A percentile compares a stretch with the other conserved stretches of the same genome.
These are phyloP conservation scores for Flueggea neowawraea DNA, from an alignment of 441 rosid species.

Conservation along the genomic window DNA sequence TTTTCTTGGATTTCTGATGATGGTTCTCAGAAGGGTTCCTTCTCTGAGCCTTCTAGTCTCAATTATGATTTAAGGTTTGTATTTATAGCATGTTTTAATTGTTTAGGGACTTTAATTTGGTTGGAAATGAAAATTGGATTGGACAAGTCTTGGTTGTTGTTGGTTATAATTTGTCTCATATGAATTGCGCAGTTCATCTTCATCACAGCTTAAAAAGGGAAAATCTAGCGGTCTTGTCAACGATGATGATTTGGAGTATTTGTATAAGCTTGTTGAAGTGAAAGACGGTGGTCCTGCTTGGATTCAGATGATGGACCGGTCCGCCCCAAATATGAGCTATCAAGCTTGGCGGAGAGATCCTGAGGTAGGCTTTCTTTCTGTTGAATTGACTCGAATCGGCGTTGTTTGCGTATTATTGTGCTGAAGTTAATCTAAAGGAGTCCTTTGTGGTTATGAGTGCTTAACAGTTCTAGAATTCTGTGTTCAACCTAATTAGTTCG, in stretches of 20 bases:
- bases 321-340: conserved; percentile 60
- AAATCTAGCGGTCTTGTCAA: conserved; percentile 33
- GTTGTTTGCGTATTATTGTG: background rate
- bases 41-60: conserved; percentile 15
- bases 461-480: background rate
- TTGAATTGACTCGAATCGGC: background rate
- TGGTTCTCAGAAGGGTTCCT: conserved; percentile 21
- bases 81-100: background rate
- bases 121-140: background rate
- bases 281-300: conserved; percentile 95
- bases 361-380: conserved; percentile 34
- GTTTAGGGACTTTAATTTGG: background rate
- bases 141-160: background rate
- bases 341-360: conserved; percentile 95
- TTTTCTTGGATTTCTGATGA: conserved; percentile 39
- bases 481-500: conserved; percentile 11
- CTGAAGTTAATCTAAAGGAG: background rate
- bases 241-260: conserved; percentile 62
- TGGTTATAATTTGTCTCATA: conserved; percentile 1
- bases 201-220: conserved; percentile 19
- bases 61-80: conserved; percentile 44
- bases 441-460: background rate
- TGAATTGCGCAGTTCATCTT: conserved; percentile 36
- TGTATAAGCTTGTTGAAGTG: conserved; percentile 72
- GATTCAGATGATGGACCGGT: conserved; percentile 96